phyloP scores from a whole-genome alignment of 768 basidiomycete species.

The Tylopilus rubrobrunneus region DNA sequence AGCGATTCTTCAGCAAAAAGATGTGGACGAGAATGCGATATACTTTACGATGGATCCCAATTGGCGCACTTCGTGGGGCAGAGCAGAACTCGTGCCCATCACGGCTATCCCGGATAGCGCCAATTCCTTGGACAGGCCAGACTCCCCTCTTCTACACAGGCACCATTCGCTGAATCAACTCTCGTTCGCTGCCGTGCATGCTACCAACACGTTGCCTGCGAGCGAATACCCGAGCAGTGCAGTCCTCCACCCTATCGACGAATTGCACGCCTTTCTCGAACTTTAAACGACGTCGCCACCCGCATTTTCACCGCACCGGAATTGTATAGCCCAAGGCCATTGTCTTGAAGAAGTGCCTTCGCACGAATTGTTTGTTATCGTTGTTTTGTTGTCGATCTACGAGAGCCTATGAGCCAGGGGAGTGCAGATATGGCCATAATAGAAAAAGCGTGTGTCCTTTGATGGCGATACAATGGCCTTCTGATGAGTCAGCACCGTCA shows the following conservation, averaged over 20 bases:
- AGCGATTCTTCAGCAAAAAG: conserved; percentile 1
- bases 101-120: conserved; percentile 22
- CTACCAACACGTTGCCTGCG: background rate
- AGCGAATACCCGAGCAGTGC: background rate
- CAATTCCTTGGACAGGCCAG: conserved; percentile 9
- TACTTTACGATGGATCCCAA: conserved; percentile 26
- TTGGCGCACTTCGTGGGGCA: conserved; percentile 15
- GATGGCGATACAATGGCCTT: conserved; percentile 2
- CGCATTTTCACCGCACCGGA: background rate
- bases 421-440: too few relatives aligned
- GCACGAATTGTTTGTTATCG: background rate
- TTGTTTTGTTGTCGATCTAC: background rate
- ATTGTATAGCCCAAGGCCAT: background rate
- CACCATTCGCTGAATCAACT: conserved; percentile 20
- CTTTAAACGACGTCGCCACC: conserved; percentile 1
- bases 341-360: background rate
- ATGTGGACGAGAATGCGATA: conserved; percentile 21
- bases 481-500: conserved; percentile 13
- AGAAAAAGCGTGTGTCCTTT: too few relatives aligned
- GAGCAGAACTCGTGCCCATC: conserved; percentile 18
- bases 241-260: conserved; percentile 18
- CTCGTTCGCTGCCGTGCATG: conserved; percentile 1
- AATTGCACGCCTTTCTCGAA: conserved; percentile 21
- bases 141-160: conserved; percentile 24
- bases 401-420: too few relatives aligned